These are phyloP conservation scores for Fallopia convolvulus DNA, from an alignment of 148 eudicot genomes.

Conservation along the genomic window DNA sequence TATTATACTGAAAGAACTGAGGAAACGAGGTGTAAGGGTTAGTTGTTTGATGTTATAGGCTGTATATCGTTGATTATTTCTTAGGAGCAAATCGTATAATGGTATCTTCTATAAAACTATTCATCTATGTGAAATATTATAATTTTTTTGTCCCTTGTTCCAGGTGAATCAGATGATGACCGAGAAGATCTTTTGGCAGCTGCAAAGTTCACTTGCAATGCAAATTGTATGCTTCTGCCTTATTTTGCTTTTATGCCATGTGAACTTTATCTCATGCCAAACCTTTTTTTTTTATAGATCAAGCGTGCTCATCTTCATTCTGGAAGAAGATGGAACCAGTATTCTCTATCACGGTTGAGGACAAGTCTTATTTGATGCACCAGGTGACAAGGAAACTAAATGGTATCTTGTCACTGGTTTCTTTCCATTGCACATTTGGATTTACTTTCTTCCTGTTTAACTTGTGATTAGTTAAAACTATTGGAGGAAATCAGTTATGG, in stretches of 20 bases:
- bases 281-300: constrained; percentile 33
- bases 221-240: constrained; percentile 46
- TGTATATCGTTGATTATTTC: not conserved
- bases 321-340: constrained; percentile 75
- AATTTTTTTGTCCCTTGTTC: not conserved
- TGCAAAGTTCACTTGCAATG: constrained; percentile 57
- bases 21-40: not conserved
- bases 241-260: not conserved
- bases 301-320: constrained; percentile 61
- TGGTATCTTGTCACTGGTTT: not conserved
- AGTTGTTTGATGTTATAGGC: not conserved
- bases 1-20: not conserved
- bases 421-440: not conserved
- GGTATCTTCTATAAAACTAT: not conserved
- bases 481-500: constrained; percentile 29
- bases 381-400: constrained; percentile 41
- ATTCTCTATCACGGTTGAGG: constrained; percentile 46
- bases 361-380: constrained; percentile 44
- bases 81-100: not conserved
- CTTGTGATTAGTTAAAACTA: constrained; percentile 40
- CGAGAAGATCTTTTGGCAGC: constrained; percentile 73
- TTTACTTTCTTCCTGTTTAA: constrained; percentile 4
- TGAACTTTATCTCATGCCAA: not conserved
- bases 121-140: not conserved
- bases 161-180: constrained; percentile 89